These are phyloP conservation scores for Amaranthus tricolor DNA, from an alignment of 179 eudicot species.

Conservation along the genomic window DNA sequence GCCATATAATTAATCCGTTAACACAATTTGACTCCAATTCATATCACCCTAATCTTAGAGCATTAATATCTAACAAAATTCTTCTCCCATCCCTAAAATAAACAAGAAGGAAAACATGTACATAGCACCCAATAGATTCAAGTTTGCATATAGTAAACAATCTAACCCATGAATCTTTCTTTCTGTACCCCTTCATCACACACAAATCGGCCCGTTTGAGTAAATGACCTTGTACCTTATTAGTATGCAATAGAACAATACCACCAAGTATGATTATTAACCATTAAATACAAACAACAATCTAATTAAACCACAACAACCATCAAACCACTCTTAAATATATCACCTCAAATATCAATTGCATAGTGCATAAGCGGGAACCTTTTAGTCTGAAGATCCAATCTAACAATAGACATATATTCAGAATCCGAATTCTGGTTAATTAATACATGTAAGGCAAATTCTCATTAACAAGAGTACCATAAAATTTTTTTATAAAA, in stretches of 20 bases:
- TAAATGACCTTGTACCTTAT: background rate
- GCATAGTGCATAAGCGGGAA: background rate
- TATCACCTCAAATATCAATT: background rate
- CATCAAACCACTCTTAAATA: background rate
- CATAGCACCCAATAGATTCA: background rate
- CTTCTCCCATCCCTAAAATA: slow-evolving; percentile 10
- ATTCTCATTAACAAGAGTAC: background rate
- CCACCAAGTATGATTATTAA: background rate
- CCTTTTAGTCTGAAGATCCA: slow-evolving; percentile 6
- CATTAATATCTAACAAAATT: too few relatives aligned
- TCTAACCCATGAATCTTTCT: slow-evolving; percentile 5
- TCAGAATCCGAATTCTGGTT: too few relatives aligned
- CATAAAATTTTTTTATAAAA: background rate
- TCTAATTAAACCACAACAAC: too few relatives aligned
- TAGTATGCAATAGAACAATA: too few relatives aligned
- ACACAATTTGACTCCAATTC: background rate
- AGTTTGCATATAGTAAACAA: background rate
- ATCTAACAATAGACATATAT: background rate
- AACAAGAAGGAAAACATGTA: background rate
- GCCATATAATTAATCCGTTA: background rate
- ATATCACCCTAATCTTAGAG: slow-evolving; percentile 2
- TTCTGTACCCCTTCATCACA: slow-evolving; percentile 1
- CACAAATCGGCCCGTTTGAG: slow-evolving; percentile 3
- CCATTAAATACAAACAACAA: background rate
- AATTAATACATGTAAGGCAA: background rate